Percentiles rank a stretch among this genome's conserved stretches.
phyloP scores from a whole-genome alignment of 352 stramenopile genomes.

The Phytophthora podocarpi region DNA sequence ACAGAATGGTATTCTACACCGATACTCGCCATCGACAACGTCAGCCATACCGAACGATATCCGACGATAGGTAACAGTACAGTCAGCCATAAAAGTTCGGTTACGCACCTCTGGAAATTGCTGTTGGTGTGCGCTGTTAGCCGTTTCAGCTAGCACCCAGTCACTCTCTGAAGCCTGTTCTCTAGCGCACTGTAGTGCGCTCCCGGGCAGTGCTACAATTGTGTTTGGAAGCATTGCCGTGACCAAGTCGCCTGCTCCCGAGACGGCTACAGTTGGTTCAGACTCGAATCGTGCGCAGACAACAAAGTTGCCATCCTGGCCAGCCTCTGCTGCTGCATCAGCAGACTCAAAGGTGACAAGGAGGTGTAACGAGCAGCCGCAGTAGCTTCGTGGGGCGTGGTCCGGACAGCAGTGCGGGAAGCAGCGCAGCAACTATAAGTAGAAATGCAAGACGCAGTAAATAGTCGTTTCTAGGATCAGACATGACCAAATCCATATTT shows the following conservation, averaged over 20 bases:
- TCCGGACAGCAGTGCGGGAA: conserved; percentile 48
- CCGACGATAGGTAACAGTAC: too few species aligned
- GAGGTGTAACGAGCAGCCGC: conserved; percentile 38
- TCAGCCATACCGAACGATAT: too few species aligned
- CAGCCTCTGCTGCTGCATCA: too few species aligned
- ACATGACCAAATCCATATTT: too few species aligned
- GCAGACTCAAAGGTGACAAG: conserved; percentile 32
- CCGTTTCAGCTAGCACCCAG: conserved; percentile 34
- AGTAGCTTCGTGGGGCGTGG: conserved; percentile 38
- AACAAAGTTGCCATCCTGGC: too few species aligned
- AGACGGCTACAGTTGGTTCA: background rate
- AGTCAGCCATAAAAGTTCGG: too few species aligned
- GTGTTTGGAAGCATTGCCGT: background rate
- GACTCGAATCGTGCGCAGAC: conserved; percentile 42
- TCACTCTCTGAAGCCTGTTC: conserved; percentile 2
- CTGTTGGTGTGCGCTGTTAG: conserved; percentile 25
- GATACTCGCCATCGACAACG: too few species aligned
- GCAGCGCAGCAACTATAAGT: conserved; percentile 28
- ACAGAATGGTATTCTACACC: conserved; percentile 44
- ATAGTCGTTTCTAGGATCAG: too few species aligned
- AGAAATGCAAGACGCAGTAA: too few species aligned
- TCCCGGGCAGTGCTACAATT: conserved; percentile 3
- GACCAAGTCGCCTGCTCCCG: background rate
- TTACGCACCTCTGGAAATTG: conserved; percentile 29
- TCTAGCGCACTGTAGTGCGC: background rate